Evolutionary conservation across 129 eudicot genomes (phyloP).

Genomic region (Mikania micrantha): DNA sequence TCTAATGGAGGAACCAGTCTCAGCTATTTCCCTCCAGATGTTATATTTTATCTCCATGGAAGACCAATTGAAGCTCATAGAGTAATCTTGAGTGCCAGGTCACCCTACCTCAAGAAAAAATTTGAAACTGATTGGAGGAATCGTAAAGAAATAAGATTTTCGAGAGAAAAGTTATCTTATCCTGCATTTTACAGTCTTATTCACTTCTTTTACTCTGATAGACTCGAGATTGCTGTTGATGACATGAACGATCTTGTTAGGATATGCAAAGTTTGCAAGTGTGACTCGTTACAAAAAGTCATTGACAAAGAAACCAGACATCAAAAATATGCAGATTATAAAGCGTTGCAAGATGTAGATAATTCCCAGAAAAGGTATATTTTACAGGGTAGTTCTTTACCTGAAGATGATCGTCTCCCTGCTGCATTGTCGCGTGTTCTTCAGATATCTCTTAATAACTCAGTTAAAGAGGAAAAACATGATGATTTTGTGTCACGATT

Average conservation of each 20-base stretch:
- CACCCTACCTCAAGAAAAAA: slow-evolving; percentile 75
- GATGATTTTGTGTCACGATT: slow-evolving; percentile 38
- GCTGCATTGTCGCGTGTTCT: slow-evolving; percentile 63
- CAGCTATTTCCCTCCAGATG: slow-evolving; percentile 71
- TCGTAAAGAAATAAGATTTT: slow-evolving; percentile 66
- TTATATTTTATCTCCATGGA: slow-evolving; percentile 83
- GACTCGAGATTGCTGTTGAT: slow-evolving; percentile 89
- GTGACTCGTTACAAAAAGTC: slow-evolving; percentile 61
- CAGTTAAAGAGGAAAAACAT: slow-evolving; percentile 29
- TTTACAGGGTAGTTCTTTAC: slow-evolving; percentile 79
- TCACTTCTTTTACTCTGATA: slow-evolving; percentile 95
- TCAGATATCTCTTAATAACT: slow-evolving; percentile 60
- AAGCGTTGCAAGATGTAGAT: slow-evolving; percentile 74
- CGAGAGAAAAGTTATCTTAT: slow-evolving; percentile 71
- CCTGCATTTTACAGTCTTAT: slow-evolving; percentile 87
- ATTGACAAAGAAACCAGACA: slow-evolving; percentile 71
- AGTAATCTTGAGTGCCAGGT: slow-evolving; percentile 84
- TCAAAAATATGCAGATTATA: slow-evolving; percentile 80
- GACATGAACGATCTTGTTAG: slow-evolving; percentile 93
- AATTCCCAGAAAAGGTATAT: slow-evolving; percentile 84
- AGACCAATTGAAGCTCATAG: slow-evolving; percentile 95
- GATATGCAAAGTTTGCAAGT: slow-evolving; percentile 85
- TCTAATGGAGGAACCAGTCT: slow-evolving; percentile 53
- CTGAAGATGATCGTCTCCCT: slow-evolving; percentile 85
- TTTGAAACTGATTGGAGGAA: slow-evolving; percentile 80